Evolutionary conservation across 2,329 filamentous ascomycete species (phyloP), one percentile per base, ranked within the genome.

Genomic region (Helotiales sp.): DNA sequence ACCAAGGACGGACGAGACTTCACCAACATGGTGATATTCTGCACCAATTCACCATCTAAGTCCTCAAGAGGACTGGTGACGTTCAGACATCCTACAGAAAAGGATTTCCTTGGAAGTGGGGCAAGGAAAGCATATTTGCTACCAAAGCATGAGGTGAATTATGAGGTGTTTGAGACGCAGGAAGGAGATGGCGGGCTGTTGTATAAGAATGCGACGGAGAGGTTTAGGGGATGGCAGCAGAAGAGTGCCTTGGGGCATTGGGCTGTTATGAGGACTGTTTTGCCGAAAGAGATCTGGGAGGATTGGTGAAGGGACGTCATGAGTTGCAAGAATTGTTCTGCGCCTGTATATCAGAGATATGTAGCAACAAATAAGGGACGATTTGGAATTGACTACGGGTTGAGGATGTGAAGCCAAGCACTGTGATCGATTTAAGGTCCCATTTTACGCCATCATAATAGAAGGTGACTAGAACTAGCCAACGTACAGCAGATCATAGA

Each of bases 1-100:
- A 77, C 78, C 33, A 70, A 76, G 40, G 73, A 77, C 17, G 78
- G 77, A 2, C 75, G 76, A 27, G 90, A 96, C 70, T 97, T 98
- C 72, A 91, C 92, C 71, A 99, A 99, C 77, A 91, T 98, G 83
- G 90, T 98, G 47, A 86, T 98, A 59, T 97, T 97, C 77, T 99
- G 95, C 79, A 75, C 55, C 19, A 71, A 68, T 33, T 47, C 54
- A 49, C 57, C 27, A 19, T 65, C 62, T 6, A 63, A 70, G 27
- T 92, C 34, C n/a, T n/a, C n/a, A n/a, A n/a, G n/a, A n/a, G n/a
- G n/a, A n/a, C n/a, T n/a, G n/a, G n/a, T n/a, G n/a, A 76, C 70
- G 0, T 98, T 98, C 77, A 82, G 93, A 12, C 69, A 78, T 15
- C 83, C 92, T 0, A 76, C 74, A 0, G 72, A 80, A 6, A 75